Evolutionary conservation across 2,329 filamentous ascomycete species (phyloP).

Genomic region (Myriosclerotinia duriaeana): DNA sequence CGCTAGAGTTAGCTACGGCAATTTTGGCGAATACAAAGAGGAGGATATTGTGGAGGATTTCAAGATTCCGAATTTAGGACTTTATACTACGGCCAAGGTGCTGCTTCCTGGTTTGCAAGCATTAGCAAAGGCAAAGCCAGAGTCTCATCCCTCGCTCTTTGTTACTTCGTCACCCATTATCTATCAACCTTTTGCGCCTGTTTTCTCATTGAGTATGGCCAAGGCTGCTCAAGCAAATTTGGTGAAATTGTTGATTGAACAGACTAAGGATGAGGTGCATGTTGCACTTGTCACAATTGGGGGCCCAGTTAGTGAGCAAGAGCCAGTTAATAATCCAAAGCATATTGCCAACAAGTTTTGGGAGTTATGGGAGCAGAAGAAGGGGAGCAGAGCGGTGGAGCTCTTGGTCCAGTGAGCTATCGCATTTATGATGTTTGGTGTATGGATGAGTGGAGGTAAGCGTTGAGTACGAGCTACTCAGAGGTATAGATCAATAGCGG

Average conservation of each 20-base stretch:
- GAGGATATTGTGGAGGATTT: conserved; percentile 52
- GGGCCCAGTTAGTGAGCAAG: conserved; percentile 45
- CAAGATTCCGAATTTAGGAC: conserved; percentile 49
- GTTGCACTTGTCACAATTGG: conserved; percentile 49
- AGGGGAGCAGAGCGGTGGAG: conserved; percentile 43
- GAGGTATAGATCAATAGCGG: background rate
- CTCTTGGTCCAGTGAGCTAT: conserved; percentile 28
- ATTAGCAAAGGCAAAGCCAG: background rate
- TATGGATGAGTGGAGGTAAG: background rate
- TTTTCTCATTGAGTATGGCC: conserved; percentile 51
- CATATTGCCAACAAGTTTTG: conserved; percentile 49
- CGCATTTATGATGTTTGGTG: background rate
- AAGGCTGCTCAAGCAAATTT: conserved; percentile 54
- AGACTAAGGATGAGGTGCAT: conserved; percentile 45
- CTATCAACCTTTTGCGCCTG: conserved; percentile 46
- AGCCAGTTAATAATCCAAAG: conserved; percentile 46
- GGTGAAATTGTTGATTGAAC: conserved; percentile 46
- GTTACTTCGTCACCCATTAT: conserved; percentile 16
- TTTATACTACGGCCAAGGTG: conserved; percentile 44
- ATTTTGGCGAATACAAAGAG: conserved; percentile 45
- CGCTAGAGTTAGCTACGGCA: conserved; percentile 47
- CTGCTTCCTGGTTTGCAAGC: conserved; percentile 5
- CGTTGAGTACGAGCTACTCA: background rate
- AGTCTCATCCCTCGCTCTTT: conserved; percentile 18
- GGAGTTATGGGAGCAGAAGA: conserved; percentile 46